Base-by-base conservation (phyloP, 306 rosid species). In the Alnus glutinosa region DNA sequence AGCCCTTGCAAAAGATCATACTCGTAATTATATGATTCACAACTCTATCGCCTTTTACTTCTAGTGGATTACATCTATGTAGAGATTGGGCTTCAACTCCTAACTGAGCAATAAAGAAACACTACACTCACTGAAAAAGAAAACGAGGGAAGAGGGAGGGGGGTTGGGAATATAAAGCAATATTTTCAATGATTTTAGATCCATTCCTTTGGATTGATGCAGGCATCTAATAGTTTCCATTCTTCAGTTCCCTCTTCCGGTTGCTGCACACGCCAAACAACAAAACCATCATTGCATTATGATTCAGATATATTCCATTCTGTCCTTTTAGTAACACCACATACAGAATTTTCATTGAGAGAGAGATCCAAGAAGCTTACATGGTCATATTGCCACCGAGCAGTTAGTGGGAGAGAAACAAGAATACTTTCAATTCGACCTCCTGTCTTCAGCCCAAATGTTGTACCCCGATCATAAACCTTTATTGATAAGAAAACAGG, bases 351-450 rank as follows among this genome's bases (percentile, higher is more conserved):
- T 44, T 73, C 23, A 48, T 46, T 46, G 10, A 74, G 19, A 75
- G 18, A 74, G 71, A 71, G 68, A 71, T 76, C 23, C 23, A 64
- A 73, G 75, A 78, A 76, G 54, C 96, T 83, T 90, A 95, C 98
- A 69, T 91, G 98, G 86, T 91, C 97, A 48, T 95, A 95, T 83
- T 91, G 98, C 98, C 98, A 95, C 42, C 98, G 95, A 62, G 98
- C 89, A 81, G 94, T 89, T 71, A 90, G 89, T n/a, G 98, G 98
- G 72, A 95, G 97, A 80, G 98, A 92, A 69, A 95, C 98, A 76
- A 95, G 97, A 84, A 95, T 95, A 88, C 98, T 95, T 88, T 95
- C 98, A 37, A 95, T 95, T 79, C 98, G 90, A 66, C 98, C 98
- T 75, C 98, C 98, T 0, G 98, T 95, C 90, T 92, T 92, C n/a